A percentile compares a stretch with the other conserved stretches of the same genome.
Evolutionary conservation across 2,329 filamentous ascomycete species (phyloP).

Genomic region (Aschersonia sp.): DNA sequence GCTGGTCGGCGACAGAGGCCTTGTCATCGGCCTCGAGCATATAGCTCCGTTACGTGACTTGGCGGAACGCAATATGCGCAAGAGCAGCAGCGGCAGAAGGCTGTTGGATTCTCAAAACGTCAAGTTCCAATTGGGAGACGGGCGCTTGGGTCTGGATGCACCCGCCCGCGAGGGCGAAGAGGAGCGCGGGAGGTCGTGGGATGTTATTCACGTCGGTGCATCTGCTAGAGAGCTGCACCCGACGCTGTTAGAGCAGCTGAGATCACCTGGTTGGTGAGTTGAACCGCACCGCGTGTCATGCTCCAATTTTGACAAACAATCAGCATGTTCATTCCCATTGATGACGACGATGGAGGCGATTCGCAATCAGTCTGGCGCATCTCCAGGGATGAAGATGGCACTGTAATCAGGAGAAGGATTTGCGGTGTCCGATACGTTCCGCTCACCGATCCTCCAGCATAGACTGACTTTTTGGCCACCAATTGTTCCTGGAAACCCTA

Average conservation of each 20-base stretch:
- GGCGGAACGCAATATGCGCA: slow-evolving; percentile 50
- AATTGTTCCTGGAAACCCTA: too few relatives aligned
- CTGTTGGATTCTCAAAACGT: slow-evolving; percentile 53
- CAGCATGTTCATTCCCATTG: slow-evolving; percentile 65
- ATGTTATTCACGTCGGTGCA: slow-evolving; percentile 92
- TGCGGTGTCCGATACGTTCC: too few relatives aligned
- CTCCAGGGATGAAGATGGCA: slow-evolving; percentile 43
- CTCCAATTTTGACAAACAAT: slow-evolving; percentile 4
- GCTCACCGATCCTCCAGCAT: too few relatives aligned
- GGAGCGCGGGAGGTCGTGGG: slow-evolving; percentile 48
- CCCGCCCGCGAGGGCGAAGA: slow-evolving; percentile 25
- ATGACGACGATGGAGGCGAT: slow-evolving; percentile 29
- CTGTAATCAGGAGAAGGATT: too few relatives aligned
- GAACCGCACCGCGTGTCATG: background rate
- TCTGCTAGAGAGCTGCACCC: slow-evolving; percentile 62
- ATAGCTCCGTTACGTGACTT: slow-evolving; percentile 49
- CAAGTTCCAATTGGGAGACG: slow-evolving; percentile 63
- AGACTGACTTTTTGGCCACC: too few relatives aligned
- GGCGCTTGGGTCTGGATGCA: slow-evolving; percentile 47
- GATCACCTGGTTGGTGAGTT: slow-evolving; percentile 52
- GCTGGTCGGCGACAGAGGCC: slow-evolving; percentile 39
- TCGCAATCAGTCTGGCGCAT: slow-evolving; percentile 60
- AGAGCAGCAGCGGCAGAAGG: slow-evolving; percentile 39
- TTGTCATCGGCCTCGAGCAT: slow-evolving; percentile 63
- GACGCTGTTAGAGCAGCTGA: slow-evolving; percentile 62